Evolutionary conservation across 257 asterid species (phyloP), one percentile per base, ranked within the genome.

Genomic region (Solanum piurae): DNA sequence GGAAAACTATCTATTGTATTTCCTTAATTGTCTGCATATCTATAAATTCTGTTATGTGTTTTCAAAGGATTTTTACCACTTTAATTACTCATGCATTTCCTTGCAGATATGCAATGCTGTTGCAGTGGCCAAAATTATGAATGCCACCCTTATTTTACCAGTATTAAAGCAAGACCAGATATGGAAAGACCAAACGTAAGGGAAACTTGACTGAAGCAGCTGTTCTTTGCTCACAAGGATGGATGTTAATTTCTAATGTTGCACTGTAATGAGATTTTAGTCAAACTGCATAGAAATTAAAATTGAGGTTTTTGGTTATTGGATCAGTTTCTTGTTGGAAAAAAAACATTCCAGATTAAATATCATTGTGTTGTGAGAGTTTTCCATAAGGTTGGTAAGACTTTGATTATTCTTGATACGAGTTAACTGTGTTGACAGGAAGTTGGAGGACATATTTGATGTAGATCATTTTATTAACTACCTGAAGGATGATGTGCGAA

Each of bases 141-240:
- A 96, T 88, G 99, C 94, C 29, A 96, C 99, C 80, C 99, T 97
- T 90, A 97, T 97, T 91, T 90, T 97, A 88, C 99, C 99, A 2
- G 99, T 96, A 90, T 87, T 97, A 93, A 97, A 97, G 93, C 99
- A 97, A 94, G 99, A 97, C 88, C 99, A 97, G 95, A 97, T 97
- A 88, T 97, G 99, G 99, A 97, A 97, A 91, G 99, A 97, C 90
- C 99, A 96, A 92, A 95, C 99, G 99, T 96, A 90, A 91, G 99
- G 94, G 87, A 88, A 74, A 80, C 92, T 89, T 91, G 73, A 46
- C 79, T 87, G 72, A 77, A 73, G 34, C 88, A 89, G 16, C 84
- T 55, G 36, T 64, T 85, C 79, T 38, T 58, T 27, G 38, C 34
- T 42, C 64, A 27, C 3, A 80, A 42, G 42, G 69, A 5, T 29